Conservation (phyloP, 2,329 filamentous ascomycete species). For the Fusarium udum region DNA sequence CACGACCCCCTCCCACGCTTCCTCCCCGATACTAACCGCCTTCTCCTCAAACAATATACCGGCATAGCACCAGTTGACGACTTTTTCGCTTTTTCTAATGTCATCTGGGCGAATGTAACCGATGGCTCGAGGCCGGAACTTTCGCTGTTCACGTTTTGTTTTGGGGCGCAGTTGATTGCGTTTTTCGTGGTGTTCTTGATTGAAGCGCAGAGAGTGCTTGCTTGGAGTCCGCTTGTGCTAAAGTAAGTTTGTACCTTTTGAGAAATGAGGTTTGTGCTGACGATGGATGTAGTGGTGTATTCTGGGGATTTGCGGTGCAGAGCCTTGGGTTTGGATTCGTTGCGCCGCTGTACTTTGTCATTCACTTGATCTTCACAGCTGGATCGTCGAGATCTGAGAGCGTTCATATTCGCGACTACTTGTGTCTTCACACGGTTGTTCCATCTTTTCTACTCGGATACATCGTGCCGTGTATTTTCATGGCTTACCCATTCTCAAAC, state of each 20-base stretch:
- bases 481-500: slow-evolving; percentile 35
- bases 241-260: slow-evolving; percentile 22
- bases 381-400: slow-evolving; percentile 1
- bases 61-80: slow-evolving; percentile 32
- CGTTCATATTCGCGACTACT: slow-evolving; percentile 32
- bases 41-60: slow-evolving; percentile 30
- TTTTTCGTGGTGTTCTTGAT: slow-evolving; percentile 36
- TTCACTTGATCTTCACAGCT: slow-evolving; percentile 35
- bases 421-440: slow-evolving; percentile 26
- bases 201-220: slow-evolving; percentile 27
- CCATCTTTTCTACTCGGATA: slow-evolving; percentile 39
- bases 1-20: slow-evolving; percentile 27
- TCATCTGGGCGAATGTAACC: slow-evolving; percentile 36
- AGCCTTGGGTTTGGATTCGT: slow-evolving; percentile 36
- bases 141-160: slow-evolving; percentile 36
- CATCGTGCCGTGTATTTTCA: slow-evolving; percentile 23
- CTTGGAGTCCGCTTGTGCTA: slow-evolving; percentile 22
- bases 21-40: slow-evolving; percentile 33
- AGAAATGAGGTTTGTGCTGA: not conserved
- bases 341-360: slow-evolving; percentile 34
- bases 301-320: slow-evolving; percentile 39
- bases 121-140: slow-evolving; percentile 38
- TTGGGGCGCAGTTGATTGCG: slow-evolving; percentile 34
- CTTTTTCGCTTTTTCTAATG: slow-evolving; percentile 27
- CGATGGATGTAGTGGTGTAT: slow-evolving; percentile 22